Base-by-base conservation (phyloP, 1,284 basidiomycete genomes). In the Jaminaea rosea region DNA sequence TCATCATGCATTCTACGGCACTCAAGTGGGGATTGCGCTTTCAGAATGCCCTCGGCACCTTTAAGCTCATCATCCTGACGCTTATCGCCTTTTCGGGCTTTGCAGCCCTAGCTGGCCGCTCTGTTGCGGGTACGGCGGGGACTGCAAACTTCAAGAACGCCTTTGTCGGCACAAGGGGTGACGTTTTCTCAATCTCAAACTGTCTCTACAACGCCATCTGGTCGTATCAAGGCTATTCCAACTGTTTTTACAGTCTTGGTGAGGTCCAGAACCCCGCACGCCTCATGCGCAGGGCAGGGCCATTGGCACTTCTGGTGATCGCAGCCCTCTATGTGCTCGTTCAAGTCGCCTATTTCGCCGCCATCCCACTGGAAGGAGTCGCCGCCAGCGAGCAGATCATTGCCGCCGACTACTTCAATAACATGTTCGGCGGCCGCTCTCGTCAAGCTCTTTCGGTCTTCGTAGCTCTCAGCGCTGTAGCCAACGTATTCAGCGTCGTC, bases 1-100 rank as follows among this genome's bases (percentile, higher is more conserved):
- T 27, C 64, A 65, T 80, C 2, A 74, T 83, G 2, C 85, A 87
- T 56, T 81, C 82, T 2, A 78, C 75, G 1, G 75, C 78, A 44
- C 74, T 81, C 26, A 78, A 79, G 37, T 79, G 78, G 71, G 85
- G 85, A 1, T 59, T 87, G 0, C 79, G 78, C 5, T 72, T 87
- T 9, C 84, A 85, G 66, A 85, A 87, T 60, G 53, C 73, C 0
- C 77, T 87, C 0, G 84, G 83, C n/a, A 58, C 79, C 28, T 80
- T 83, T 73, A 86, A 86, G 62, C 71, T 86, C 19, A 42, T 80
- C 26, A 76, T 84, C 23, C 76, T 87, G n/a, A 61, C 78, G 0
- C 67, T 79, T 0, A 80, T 87, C 49, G 78, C 80, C 0, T 53
- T 80, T n/a, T 69, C 78, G 4, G 78, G 85, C 0, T 63, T 85